Evolutionary conservation across 2,329 filamentous ascomycete genomes (phyloP).

Genomic region (Beauveria scarabaeidicola): DNA sequence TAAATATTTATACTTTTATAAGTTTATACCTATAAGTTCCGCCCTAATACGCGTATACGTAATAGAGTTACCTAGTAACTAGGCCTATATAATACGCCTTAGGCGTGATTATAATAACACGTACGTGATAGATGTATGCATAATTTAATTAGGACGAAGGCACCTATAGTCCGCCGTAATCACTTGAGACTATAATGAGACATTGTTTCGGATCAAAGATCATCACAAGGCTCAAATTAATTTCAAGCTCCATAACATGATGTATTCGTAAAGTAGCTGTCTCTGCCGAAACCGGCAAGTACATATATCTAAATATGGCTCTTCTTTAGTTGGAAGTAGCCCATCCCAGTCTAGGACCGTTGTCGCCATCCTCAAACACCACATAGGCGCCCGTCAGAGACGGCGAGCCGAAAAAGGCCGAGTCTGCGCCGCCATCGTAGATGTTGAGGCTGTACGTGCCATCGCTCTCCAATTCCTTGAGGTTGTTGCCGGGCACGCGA

Average conservation of each 20-base stretch:
- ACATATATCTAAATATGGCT: neutral
- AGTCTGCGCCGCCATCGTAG: neutral
- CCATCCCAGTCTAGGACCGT: constrained; percentile 5
- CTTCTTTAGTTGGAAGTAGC: neutral
- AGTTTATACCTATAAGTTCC: too few species aligned
- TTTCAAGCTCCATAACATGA: too few species aligned
- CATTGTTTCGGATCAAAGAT: neutral
- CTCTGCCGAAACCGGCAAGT: neutral
- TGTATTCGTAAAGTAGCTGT: neutral
- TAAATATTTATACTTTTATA: too few species aligned
- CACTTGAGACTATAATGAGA: too few species aligned
- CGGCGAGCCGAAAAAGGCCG: neutral
- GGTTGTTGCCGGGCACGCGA: constrained; percentile 37
- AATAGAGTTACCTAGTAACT: too few species aligned
- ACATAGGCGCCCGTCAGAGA: neutral
- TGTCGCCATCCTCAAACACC: constrained; percentile 5
- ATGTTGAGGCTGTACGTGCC: neutral
- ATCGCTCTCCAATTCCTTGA: neutral
- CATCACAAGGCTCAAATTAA: neutral
- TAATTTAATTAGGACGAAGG: too few species aligned
- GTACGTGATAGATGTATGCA: too few species aligned
- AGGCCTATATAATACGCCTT: too few species aligned
- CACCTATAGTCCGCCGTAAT: too few species aligned
- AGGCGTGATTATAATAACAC: too few species aligned
- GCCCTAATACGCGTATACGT: too few species aligned